Evolutionary conservation across 2,329 filamentous ascomycete genomes (phyloP).

Genomic region (Claviceps paspali): DNA sequence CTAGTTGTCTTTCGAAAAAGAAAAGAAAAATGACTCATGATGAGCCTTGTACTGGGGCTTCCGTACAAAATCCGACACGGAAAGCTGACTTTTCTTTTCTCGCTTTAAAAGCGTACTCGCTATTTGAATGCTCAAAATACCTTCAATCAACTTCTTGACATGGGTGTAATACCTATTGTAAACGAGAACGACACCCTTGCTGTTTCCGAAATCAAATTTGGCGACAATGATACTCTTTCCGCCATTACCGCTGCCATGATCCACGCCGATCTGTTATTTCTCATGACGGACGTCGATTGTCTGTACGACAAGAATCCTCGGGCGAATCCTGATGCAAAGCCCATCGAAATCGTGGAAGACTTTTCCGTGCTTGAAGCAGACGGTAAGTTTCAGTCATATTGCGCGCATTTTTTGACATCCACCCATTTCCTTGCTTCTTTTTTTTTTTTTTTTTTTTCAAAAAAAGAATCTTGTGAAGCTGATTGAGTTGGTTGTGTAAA

Average conservation of each 20-base stretch:
- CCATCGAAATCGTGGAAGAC: conserved; percentile 87
- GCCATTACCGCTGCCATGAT: conserved; percentile 97
- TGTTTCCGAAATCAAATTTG: conserved; percentile 97
- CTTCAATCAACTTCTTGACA: conserved; percentile 73
- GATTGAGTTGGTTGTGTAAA: conserved; percentile 4
- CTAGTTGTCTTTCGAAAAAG: no score
- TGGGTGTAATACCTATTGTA: conserved; percentile 95
- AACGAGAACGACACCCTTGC: conserved; percentile 97
- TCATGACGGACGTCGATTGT: conserved; percentile 98
- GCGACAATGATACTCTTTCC: conserved; percentile 93
- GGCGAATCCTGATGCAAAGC: conserved; percentile 65
- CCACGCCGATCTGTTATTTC: conserved; percentile 86
- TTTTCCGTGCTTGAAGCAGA: conserved; percentile 72
- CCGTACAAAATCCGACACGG: not conserved
- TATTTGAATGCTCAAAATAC: conserved; percentile 97
- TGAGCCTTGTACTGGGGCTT: not conserved
- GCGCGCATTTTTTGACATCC: no score
- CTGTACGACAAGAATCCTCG: conserved; percentile 93
- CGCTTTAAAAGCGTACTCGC: conserved; percentile 51
- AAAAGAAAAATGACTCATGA: no score
- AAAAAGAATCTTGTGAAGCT: conserved; percentile 4
- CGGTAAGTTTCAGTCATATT: conserved; percentile 30
- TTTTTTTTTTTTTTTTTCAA: not conserved
- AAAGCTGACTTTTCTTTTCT: not conserved
- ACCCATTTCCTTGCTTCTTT: not conserved